phyloP scores from a whole-genome alignment of 257 asterid species.

The Ophiorrhiza pumila region DNA sequence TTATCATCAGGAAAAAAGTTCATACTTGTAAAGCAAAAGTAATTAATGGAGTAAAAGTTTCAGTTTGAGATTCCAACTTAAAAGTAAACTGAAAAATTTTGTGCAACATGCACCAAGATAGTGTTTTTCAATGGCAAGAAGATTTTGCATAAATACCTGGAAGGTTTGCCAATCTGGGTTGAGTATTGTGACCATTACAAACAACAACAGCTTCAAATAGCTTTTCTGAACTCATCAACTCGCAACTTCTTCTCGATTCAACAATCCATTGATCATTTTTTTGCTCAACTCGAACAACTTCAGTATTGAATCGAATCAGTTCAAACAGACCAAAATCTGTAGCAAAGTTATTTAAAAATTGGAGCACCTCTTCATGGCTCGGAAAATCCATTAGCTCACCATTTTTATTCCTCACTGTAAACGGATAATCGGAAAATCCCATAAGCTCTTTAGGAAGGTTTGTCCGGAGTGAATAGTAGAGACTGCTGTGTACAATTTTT shows the following conservation, averaged over 20 bases:
- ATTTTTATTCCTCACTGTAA: slow-evolving; percentile 10
- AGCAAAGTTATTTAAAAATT: slow-evolving; percentile 44
- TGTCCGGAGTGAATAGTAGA: slow-evolving; percentile 42
- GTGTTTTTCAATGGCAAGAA: neutral
- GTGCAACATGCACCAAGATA: too few relatives aligned
- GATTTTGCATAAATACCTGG: slow-evolving; percentile 29
- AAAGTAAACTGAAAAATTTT: too few relatives aligned
- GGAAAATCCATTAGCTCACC: slow-evolving; percentile 36
- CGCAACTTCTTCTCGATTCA: slow-evolving; percentile 29
- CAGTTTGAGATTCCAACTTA: too few relatives aligned
- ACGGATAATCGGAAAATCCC: slow-evolving; percentile 55
- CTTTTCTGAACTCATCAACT: slow-evolving; percentile 17
- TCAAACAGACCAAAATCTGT: slow-evolving; percentile 35
- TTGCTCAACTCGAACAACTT: slow-evolving; percentile 45
- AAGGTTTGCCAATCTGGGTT: slow-evolving; percentile 39
- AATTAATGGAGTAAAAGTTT: too few relatives aligned
- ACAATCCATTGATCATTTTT: slow-evolving; percentile 38
- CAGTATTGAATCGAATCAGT: slow-evolving; percentile 32
- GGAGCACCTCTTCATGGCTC: slow-evolving; percentile 50
- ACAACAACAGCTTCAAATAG: slow-evolving; percentile 52
- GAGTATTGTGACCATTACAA: slow-evolving; percentile 49
- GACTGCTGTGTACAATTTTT: slow-evolving; percentile 44
- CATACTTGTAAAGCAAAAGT: neutral
- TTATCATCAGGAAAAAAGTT: neutral
- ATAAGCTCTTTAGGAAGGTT: slow-evolving; percentile 54